Evolutionary conservation across 345 rosid species (phyloP), one percentile per base, ranked within the genome.

Genomic region (Ceriops zippeliana): DNA sequence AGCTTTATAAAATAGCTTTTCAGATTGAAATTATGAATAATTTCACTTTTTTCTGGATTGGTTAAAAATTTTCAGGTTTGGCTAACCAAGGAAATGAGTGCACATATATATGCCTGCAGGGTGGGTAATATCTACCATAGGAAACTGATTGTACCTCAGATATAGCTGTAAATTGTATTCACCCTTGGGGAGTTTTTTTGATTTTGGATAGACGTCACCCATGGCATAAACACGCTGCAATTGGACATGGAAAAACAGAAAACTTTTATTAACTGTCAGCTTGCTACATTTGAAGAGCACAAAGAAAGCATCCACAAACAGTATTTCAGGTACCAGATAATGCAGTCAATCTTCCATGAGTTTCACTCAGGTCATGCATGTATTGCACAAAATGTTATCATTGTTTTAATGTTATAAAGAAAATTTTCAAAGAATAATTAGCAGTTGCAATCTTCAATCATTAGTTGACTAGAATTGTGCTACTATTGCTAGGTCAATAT

Each of bases 181-280:
- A n/a, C 98, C 99, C 86, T 90, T 90, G 0, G 96, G 93, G 75
- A 95, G 97, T 77, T 87, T 90, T 72, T 89, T 78, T 74, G 86
- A 82, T 21, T 65, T 67, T 11, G 99, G 99, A 84, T 91, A 95
- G 70, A 76, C 90, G 75, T 95, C 99, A 65, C 98, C 99, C 87
- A 65, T 80, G 28, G 93, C 88, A 80, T 85, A 81, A 20, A 95
- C 91, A 65, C 97, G 96, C 98, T 95, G 68, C 53, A 73, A 52
- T 69, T 54, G 42, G 53, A 28, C 31, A 71, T 37, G 66, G 52
- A 42, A 71, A 20, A 47, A 76, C n/a, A 30, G 21, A 38, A 38
- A 66, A 31, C 9, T 62, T 37, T 47, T 28, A 38, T 30, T 27
- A 66, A n/a, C 28, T 63, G 65, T 61, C 24, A 67, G 66, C n/a